Base-by-base conservation (phyloP, 2,329 filamentous ascomycete species). In the Aureobasidium melanogenum region DNA sequence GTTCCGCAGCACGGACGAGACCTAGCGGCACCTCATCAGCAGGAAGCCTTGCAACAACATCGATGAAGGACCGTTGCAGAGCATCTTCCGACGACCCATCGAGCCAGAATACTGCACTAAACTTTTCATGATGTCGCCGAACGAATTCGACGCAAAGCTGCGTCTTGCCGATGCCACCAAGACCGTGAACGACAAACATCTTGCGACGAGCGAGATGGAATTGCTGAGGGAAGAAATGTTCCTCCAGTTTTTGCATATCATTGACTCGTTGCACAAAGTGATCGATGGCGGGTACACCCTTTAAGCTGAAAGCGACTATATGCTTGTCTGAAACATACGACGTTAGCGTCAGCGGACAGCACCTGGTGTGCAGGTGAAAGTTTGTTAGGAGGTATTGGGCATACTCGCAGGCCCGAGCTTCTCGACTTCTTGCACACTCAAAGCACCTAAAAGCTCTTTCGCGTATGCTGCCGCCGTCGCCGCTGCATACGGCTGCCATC, bases 401-500 rank as follows among this genome's bases (percentile, higher is more conserved):
- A 36, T 51, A 51, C 47, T 34, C 10, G 47, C 47, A 34, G 47
- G 47, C 5, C 47, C 47, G 19, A 51, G 47, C 32, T 36, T 34
- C 28, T 51, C 47, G 28, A 51, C 28, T 12, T 51, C 47, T 12
- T 51, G 47, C 28, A 22, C 28, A 22, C 47, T 51, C 28, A 51
- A 34, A 19, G 47, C 47, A 51, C 36, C 36, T 8, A 63, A 24
- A 0, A 63, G 41, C 17, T 69, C 65, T 44, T 66, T 68, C 1
- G 66, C 66, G 39, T 60, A 69, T 0, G 61, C 62, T 5, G 67
- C 67, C 19, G 67, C 67, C 0, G 57, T 63, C n/a, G 60, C 48
- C 2, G 67, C 65, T 15, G 67, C 66, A 47, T 66, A 68, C 3
- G 36, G n/a, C 41, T 68, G 66, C 67, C 67, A 69, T 1, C 22